Conservation (phyloP, 768 basidiomycete species). For the Cystofilobasidium bisporidii region DNA sequence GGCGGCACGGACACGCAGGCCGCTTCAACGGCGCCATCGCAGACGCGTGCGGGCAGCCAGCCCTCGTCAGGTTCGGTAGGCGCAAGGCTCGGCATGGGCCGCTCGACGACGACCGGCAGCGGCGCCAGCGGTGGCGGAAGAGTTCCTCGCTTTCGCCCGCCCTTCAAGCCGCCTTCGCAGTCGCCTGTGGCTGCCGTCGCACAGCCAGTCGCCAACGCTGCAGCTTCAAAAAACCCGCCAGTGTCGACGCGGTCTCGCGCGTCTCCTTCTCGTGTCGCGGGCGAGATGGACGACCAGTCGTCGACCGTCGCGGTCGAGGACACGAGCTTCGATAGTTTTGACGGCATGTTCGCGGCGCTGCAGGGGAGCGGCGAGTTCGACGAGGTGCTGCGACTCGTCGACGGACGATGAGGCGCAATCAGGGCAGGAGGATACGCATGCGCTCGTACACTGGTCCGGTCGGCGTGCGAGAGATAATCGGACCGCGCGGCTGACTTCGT, state of each 20-base stretch:
- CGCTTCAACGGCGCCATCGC: too few species aligned
- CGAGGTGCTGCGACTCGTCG: neutral
- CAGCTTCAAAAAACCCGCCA: neutral
- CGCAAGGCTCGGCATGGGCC: neutral
- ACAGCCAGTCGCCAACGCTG: neutral
- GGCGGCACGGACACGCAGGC: too few species aligned
- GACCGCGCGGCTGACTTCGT: too few species aligned
- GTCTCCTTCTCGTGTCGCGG: too few species aligned
- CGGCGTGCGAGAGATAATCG: too few species aligned
- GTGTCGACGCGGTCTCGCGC: neutral
- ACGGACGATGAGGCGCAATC: neutral
- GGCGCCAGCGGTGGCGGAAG: neutral
- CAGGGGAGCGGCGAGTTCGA: neutral
- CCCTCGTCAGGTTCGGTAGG: neutral
- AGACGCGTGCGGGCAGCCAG: too few species aligned
- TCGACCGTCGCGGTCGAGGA: neutral
- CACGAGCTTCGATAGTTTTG: conserved; percentile 1
- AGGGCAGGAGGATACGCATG: neutral
- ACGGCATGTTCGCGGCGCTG: neutral
- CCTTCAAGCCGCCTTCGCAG: neutral
- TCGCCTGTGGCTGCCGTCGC: neutral
- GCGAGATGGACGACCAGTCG: neutral
- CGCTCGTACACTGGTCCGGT: too few species aligned
- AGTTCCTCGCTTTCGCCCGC: neutral
- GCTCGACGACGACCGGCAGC: neutral